phyloP scores from a whole-genome alignment of 2,329 filamentous ascomycete genomes.

The Coniochaeta sp. region DNA sequence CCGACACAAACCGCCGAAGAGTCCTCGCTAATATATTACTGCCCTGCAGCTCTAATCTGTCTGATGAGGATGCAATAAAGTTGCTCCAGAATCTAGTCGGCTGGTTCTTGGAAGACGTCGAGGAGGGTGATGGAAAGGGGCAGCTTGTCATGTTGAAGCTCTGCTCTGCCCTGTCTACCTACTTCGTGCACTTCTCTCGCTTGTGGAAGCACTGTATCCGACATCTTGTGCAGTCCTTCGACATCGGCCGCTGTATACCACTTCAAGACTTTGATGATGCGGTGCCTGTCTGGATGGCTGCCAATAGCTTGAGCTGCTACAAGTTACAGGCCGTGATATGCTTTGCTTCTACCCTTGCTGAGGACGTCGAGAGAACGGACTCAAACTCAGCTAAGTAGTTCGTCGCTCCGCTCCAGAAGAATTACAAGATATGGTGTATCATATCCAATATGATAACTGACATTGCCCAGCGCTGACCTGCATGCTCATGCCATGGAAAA shows the following conservation, averaged over 20 bases:
- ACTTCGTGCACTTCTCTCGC: conserved; percentile 63
- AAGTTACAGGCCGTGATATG: conserved; percentile 54
- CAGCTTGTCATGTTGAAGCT: conserved; percentile 63
- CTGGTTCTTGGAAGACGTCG: conserved; percentile 52
- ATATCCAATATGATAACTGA: not conserved
- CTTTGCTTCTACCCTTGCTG: conserved; percentile 56
- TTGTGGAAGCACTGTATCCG: conserved; percentile 59
- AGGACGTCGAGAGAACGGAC: conserved; percentile 63
- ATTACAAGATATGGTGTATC: too few species aligned
- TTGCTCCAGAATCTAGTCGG: conserved; percentile 53
- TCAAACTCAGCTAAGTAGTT: conserved; percentile 50
- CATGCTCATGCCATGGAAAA: conserved; percentile 45
- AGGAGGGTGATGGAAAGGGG: conserved; percentile 27
- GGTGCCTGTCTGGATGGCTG: conserved; percentile 16
- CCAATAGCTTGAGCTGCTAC: conserved; percentile 36
- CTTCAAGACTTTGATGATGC: conserved; percentile 37
- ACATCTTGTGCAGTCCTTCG: conserved; percentile 55
- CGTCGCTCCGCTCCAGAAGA: conserved; percentile 8
- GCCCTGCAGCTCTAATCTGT: conserved; percentile 35
- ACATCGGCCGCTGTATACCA: conserved; percentile 33
- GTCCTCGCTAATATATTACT: conserved; percentile 1
- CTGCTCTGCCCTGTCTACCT: conserved; percentile 68
- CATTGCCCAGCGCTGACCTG: conserved; percentile 21
- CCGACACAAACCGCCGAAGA: conserved; percentile 2
- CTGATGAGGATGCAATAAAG: conserved; percentile 47